Percentiles rank a stretch among this genome's conserved stretches.
These are phyloP conservation scores for Aspergillus clavatus DNA, from an alignment of 2,329 filamentous ascomycete species.

Conservation along the genomic window DNA sequence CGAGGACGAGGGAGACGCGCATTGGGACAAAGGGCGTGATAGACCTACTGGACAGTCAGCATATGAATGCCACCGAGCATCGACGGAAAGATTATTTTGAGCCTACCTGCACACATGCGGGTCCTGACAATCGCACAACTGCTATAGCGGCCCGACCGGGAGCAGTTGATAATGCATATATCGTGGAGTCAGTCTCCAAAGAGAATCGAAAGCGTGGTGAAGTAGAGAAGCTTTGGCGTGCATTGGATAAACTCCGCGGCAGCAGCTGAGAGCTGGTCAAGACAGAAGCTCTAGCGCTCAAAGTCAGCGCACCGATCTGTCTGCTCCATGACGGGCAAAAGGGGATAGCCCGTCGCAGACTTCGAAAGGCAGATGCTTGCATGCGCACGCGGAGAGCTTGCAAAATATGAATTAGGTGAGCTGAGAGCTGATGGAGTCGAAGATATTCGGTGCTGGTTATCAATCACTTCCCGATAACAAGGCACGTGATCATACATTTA, in stretches of 20 bases:
- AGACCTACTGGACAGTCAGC: slow-evolving; percentile 50
- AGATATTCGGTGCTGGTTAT: neutral
- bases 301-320: slow-evolving; percentile 1
- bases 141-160: slow-evolving; percentile 84
- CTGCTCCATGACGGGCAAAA: slow-evolving; percentile 22
- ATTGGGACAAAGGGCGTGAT: slow-evolving; percentile 57
- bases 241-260: slow-evolving; percentile 1
- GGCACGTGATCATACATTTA: slow-evolving; percentile 5
- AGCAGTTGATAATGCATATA: slow-evolving; percentile 88
- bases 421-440: neutral
- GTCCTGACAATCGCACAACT: slow-evolving; percentile 79
- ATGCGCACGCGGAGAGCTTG: slow-evolving; percentile 22
- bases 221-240: slow-evolving; percentile 21
- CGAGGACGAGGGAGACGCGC: slow-evolving; percentile 54
- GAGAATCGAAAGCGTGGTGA: slow-evolving; percentile 13
- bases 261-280: slow-evolving; percentile 2
- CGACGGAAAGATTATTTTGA: neutral
- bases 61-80: neutral
- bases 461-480: neutral
- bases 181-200: slow-evolving; percentile 52
- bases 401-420: neutral
- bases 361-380: slow-evolving; percentile 21
- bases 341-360: slow-evolving; percentile 23
- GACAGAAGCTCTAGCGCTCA: slow-evolving; percentile 8
- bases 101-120: slow-evolving; percentile 63